Evolutionary conservation across 495 filamentous ascomycete genomes (phyloP), one percentile per base, ranked within the genome.

Genomic region (Tuber melanosporum): DNA sequence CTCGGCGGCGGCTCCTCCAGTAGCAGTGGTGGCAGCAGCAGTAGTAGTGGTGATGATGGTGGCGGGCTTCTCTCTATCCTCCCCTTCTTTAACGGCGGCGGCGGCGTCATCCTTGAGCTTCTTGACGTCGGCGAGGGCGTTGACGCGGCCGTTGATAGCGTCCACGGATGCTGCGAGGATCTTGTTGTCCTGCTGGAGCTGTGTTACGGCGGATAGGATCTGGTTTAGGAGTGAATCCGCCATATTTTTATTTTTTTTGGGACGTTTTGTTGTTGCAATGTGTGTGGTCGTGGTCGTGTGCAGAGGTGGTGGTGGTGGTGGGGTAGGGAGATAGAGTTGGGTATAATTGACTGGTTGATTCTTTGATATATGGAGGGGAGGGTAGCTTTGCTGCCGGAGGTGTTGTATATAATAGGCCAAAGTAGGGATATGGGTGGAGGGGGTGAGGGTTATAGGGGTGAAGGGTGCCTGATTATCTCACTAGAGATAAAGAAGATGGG

Each of bases 81-180:
- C 10, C 44, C 79, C 73, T 62, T 70, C 52, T 69, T 70, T 75
- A 71, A 85, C 86, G 42, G 83, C 85, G 6, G 19, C 9, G 7
- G 52, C 52, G 10, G n/a, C 52, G 10, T 62, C 52, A 75, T 89
- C 88, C 45, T 86, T 83, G 17, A 88, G 82, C 75, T 88, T 86
- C 81, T 89, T 90, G 71, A 88, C 84, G 45, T 87, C 86, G 71
- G 89, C 86, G 44, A 92, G 85, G 32, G 87, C 84, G 82, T 91
- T 91, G 74, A 92, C 87, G 70, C 91, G 89, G 47, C 89, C 88
- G 72, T 91, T 89, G 76, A 93, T 89, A 19, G 87, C 86, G 82
- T 92, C 90, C 72, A 94, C 86, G 42, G 87, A 87, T 43, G 89
- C 85, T 52, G 90, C 85, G 72, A 94, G 86, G 72, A 88, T 86